phyloP scores from a whole-genome alignment of 176 grass and related monocot species.

The Oryza australiensis region DNA sequence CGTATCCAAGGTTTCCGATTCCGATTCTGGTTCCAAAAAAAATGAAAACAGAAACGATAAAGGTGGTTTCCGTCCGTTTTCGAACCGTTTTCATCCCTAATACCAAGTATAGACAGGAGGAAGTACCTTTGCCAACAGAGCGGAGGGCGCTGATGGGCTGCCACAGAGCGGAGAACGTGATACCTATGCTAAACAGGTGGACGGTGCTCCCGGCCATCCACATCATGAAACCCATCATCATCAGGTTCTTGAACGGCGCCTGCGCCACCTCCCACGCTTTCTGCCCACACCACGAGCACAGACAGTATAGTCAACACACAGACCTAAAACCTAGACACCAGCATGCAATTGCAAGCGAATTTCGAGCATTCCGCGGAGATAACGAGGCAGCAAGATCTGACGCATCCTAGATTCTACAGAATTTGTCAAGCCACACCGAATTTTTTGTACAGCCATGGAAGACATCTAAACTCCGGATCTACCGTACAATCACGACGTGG shows the following conservation, averaged over 20 bases:
- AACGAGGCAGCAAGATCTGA: neutral
- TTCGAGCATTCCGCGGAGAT: neutral
- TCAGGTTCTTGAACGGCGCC: slow-evolving; percentile 89
- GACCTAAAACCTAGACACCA: slow-evolving; percentile 1
- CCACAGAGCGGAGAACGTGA: slow-evolving; percentile 95
- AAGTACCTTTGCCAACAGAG: slow-evolving; percentile 80
- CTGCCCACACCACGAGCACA: slow-evolving; percentile 44
- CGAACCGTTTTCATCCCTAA: no score
- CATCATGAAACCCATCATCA: slow-evolving; percentile 99
- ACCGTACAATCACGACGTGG: neutral
- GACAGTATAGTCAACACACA: neutral
- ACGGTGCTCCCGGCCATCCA: slow-evolving; percentile 99
- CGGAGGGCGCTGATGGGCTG: slow-evolving; percentile 78
- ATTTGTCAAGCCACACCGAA: neutral
- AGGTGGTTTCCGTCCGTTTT: no score
- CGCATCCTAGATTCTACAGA: neutral
- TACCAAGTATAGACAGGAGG: neutral
- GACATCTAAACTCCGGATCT: slow-evolving; percentile 16
- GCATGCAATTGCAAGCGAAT: slow-evolving; percentile 3
- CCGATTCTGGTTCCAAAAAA: no score
- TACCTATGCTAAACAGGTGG: slow-evolving; percentile 98
- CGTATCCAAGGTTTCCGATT: no score
- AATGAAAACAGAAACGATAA: no score
- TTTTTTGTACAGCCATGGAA: neutral
- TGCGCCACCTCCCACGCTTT: slow-evolving; percentile 99